phyloP scores from a whole-genome alignment of 495 filamentous ascomycete species.

The Astrocystis sublimbata region DNA sequence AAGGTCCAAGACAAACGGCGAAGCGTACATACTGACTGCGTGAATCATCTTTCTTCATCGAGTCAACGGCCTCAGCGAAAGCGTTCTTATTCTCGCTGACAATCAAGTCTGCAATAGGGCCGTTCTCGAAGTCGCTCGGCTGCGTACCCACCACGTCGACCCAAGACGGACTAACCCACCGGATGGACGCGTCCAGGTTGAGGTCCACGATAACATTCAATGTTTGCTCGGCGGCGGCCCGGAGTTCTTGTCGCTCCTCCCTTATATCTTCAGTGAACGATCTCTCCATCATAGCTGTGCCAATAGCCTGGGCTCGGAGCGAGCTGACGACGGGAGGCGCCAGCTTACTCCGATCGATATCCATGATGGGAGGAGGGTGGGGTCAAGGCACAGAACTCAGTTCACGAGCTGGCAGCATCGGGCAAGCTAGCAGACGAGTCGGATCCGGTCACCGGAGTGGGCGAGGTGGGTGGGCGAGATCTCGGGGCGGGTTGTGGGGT shows the following conservation, averaged over 20 bases:
- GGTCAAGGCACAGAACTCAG: conserved; percentile 23
- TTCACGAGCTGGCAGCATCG: conserved; percentile 33
- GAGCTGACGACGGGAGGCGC: conserved; percentile 50
- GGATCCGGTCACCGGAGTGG: too few species aligned
- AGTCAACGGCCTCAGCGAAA: conserved; percentile 80
- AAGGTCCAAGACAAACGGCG: conserved; percentile 69
- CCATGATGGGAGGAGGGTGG: conserved; percentile 37
- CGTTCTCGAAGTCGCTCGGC: conserved; percentile 71
- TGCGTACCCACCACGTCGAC: conserved; percentile 83
- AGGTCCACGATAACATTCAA: conserved; percentile 94
- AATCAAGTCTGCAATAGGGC: conserved; percentile 76
- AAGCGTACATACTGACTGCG: conserved; percentile 91
- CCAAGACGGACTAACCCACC: conserved; percentile 98
- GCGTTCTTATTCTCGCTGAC: conserved; percentile 70
- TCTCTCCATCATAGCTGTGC: conserved; percentile 53
- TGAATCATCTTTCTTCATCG: conserved; percentile 90
- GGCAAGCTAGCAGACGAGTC: conserved; percentile 18
- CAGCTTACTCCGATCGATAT: conserved; percentile 42
- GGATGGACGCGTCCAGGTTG: conserved; percentile 80
- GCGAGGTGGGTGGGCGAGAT: conserved; percentile 19
- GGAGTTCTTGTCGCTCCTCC: conserved; percentile 85
- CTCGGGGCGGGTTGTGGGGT: conserved; percentile 11
- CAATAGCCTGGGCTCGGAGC: conserved; percentile 48
- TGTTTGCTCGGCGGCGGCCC: conserved; percentile 93
- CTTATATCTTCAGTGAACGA: conserved; percentile 57